Percentiles rank a stretch among this genome's conserved stretches.
phyloP scores from a whole-genome alignment of 1,139 yeast species.

The Pichia sp. region DNA sequence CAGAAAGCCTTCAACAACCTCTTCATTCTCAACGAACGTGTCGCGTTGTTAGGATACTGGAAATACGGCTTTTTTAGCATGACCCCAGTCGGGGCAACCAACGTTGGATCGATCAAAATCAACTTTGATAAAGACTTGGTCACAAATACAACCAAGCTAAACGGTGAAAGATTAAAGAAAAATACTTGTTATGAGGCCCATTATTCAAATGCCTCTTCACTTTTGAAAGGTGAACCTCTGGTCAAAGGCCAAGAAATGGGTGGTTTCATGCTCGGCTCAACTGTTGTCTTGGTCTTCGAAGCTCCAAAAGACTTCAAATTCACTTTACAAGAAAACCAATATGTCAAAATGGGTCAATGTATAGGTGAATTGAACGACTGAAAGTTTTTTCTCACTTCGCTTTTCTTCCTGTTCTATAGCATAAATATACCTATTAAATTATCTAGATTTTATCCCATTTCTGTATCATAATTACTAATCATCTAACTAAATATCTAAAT shows the following conservation, averaged over 20 bases:
- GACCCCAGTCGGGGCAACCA: conserved; percentile 99
- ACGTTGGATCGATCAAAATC: conserved; percentile 90
- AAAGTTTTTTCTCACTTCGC: neutral
- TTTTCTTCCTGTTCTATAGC: neutral
- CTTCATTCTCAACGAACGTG: conserved; percentile 91
- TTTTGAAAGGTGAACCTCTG: conserved; percentile 84
- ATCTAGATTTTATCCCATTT: neutral
- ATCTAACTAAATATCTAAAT: neutral
- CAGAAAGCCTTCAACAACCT: conserved; percentile 85
- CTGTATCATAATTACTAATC: neutral
- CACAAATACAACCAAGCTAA: conserved; percentile 72
- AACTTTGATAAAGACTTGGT: conserved; percentile 88
- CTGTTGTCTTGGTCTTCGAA: conserved; percentile 93
- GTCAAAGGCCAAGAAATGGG: conserved; percentile 95
- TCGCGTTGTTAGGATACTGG: conserved; percentile 93
- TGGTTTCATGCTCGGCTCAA: conserved; percentile 92
- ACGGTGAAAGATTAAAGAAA: conserved; percentile 51
- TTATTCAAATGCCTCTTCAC: conserved; percentile 70
- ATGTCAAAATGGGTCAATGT: conserved; percentile 79
- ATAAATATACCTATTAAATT: neutral
- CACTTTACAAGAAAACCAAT: conserved; percentile 63
- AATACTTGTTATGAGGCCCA: conserved; percentile 94
- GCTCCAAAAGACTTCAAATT: conserved; percentile 81
- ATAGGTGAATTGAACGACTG: conserved; percentile 46
- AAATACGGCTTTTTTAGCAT: conserved; percentile 94